Evolutionary conservation across 2,329 filamentous ascomycete genomes (phyloP).

Genomic region (Botrytis galanthina): DNA sequence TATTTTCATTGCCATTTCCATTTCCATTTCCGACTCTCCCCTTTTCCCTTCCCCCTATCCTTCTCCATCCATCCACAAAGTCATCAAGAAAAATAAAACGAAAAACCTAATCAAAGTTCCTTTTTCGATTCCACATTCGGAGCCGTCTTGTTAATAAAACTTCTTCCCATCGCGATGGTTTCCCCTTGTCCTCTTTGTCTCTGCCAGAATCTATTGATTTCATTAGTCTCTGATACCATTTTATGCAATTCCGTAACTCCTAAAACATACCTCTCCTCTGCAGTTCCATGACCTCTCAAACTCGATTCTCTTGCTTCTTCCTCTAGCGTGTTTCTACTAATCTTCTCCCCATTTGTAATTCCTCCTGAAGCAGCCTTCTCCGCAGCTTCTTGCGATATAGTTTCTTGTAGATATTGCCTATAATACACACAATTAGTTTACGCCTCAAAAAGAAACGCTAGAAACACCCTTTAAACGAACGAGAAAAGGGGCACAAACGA

Average conservation of each 20-base stretch:
- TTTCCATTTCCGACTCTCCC: background rate
- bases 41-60: too few species aligned
- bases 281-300: conserved; percentile 47
- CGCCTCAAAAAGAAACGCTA: background rate
- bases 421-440: background rate
- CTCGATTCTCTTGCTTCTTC: conserved; percentile 57
- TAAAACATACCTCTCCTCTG: conserved; percentile 51
- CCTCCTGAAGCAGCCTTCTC: conserved; percentile 49
- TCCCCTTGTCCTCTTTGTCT: conserved; percentile 58
- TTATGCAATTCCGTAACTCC: background rate
- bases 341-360: conserved; percentile 56
- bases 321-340: conserved; percentile 63
- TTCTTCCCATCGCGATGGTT: conserved; percentile 55
- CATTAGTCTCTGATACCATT: background rate
- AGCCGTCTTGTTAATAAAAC: conserved; percentile 50
- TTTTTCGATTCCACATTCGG: conserved; percentile 22
- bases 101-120: conserved; percentile 19
- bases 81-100: background rate
- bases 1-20: background rate
- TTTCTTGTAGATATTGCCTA: conserved; percentile 60
- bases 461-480: background rate
- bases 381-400: conserved; percentile 56
- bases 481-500: conserved; percentile 2
- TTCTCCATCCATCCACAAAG: background rate
- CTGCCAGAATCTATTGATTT: conserved; percentile 48